These are phyloP conservation scores for Paratrypanosoma confusum DNA, from an alignment of 208 protist genomes.

Conservation along the genomic window DNA sequence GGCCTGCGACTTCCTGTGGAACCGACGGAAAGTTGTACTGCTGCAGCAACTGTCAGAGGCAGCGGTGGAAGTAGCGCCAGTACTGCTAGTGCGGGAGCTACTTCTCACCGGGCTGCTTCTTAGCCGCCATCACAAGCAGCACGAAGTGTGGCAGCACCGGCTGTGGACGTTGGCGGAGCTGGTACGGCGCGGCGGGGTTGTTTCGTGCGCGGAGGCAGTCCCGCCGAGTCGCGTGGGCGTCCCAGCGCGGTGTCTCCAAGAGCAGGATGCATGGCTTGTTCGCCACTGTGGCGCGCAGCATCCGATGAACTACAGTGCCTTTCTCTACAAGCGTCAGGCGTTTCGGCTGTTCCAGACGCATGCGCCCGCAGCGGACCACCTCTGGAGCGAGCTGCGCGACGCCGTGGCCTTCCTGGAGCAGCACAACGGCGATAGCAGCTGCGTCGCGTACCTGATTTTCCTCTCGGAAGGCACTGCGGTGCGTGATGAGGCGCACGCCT, in stretches of 20 bases:
- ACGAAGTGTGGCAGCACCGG: slow-evolving; percentile 45
- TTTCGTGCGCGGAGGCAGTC: too few species aligned
- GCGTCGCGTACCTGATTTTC: slow-evolving; percentile 43
- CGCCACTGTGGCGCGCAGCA: slow-evolving; percentile 26
- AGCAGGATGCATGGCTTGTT: background rate
- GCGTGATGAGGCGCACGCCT: background rate
- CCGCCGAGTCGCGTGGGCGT: too few species aligned
- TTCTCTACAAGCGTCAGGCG: slow-evolving; percentile 42
- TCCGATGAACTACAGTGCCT: slow-evolving; percentile 78
- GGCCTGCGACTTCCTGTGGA: slow-evolving; percentile 20
- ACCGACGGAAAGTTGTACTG: background rate
- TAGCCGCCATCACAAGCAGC: slow-evolving; percentile 23
- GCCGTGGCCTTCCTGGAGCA: slow-evolving; percentile 25
- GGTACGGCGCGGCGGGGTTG: too few species aligned
- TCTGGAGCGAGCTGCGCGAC: slow-evolving; percentile 11
- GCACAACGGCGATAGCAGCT: slow-evolving; percentile 59
- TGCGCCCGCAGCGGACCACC: background rate
- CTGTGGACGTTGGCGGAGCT: slow-evolving; percentile 10
- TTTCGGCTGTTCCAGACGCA: slow-evolving; percentile 1
- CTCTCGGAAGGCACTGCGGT: slow-evolving; percentile 12
- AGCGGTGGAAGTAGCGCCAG: background rate
- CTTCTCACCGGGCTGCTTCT: slow-evolving; percentile 34
- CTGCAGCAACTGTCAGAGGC: background rate
- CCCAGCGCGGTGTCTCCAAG: too few species aligned
- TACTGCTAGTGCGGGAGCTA: slow-evolving; percentile 21